These are phyloP conservation scores for Chytridium lagenaria DNA, from an alignment of 371 early-diverging fungal species.

Conservation along the genomic window DNA sequence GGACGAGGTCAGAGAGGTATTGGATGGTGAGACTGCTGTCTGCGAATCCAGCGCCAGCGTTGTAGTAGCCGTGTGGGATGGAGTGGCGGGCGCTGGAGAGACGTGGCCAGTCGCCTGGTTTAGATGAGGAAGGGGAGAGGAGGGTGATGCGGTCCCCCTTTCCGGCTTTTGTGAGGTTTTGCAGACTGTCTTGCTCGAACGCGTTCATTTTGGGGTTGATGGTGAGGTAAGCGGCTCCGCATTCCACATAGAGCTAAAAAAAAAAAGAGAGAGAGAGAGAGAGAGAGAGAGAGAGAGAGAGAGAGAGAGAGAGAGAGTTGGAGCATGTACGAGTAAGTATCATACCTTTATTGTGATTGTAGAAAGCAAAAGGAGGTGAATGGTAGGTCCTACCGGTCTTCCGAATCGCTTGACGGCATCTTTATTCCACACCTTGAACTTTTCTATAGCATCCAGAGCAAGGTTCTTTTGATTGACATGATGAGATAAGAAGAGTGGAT, in stretches of 20 bases:
- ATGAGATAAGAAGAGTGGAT: too few relatives aligned
- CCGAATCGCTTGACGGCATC: slow-evolving; percentile 43
- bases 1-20: slow-evolving; percentile 31
- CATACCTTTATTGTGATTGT: neutral
- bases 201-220: slow-evolving; percentile 38
- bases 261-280: neutral
- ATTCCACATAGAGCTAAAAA: slow-evolving; percentile 49
- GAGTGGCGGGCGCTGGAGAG: neutral
- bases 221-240: slow-evolving; percentile 49
- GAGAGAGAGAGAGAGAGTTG: neutral
- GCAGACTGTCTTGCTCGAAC: slow-evolving; percentile 45
- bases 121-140: slow-evolving; percentile 9
- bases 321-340: neutral
- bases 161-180: slow-evolving; percentile 50
- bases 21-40: slow-evolving; percentile 32
- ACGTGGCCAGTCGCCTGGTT: slow-evolving; percentile 11
- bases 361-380: neutral
- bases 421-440: slow-evolving; percentile 62
- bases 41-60: slow-evolving; percentile 33
- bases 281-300: neutral
- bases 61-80: slow-evolving; percentile 17
- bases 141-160: slow-evolving; percentile 26
- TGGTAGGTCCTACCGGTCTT: slow-evolving; percentile 5
- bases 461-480: too few relatives aligned
- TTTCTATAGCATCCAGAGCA: slow-evolving; percentile 50